Base-by-base conservation (phyloP, 441 rosid genomes). In the Eutrema salsugineum region DNA sequence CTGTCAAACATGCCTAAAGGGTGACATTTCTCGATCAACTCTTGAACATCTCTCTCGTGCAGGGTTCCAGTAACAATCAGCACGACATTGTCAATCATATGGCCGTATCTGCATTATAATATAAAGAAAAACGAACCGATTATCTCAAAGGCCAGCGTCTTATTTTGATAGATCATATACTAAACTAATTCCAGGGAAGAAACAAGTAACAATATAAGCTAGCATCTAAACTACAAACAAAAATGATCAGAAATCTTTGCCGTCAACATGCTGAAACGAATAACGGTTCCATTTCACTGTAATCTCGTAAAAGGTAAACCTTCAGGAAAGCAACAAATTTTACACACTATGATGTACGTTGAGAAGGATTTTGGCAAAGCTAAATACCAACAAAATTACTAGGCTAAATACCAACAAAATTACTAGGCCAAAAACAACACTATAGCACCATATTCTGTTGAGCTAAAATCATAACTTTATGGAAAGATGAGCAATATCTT, bases 1-100 rank as follows among this genome's bases (percentile, higher is more conserved):
- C 99, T 94, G 86, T 94, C 99, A 82, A 94, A 94, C 99, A 94
- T 94, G 88, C 99, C 99, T 78, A 94, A 73, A 71, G 99, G 99
- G 71, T 94, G 99, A 69, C 99, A 94, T 63, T 94, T 94, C 85
- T 94, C 99, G 63, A 94, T 70, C 58, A 94, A 80, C 71, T 94
- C 99, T 60, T 92, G 98, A 69, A 92, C 99, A 82, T 94, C 99
- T 79, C 99, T 89, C 88, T 94, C 99, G 48, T 94, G 98, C 87
- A 94, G 68, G 60, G 99, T 92, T 55, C 99, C 99, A 51, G 99
- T 90, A 66, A 94, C 98, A 84, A 94, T 94, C 82, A 94, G 81
- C 73, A 94, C 99, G 67, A 94, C 98, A 86, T 94, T 94, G 82
- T 94, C 99, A 77, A 94, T 94, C 99, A 94, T 94, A 77, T 94